Evolutionary conservation across 495 filamentous ascomycete genomes (phyloP).

Genomic region (Neurospora africana): DNA sequence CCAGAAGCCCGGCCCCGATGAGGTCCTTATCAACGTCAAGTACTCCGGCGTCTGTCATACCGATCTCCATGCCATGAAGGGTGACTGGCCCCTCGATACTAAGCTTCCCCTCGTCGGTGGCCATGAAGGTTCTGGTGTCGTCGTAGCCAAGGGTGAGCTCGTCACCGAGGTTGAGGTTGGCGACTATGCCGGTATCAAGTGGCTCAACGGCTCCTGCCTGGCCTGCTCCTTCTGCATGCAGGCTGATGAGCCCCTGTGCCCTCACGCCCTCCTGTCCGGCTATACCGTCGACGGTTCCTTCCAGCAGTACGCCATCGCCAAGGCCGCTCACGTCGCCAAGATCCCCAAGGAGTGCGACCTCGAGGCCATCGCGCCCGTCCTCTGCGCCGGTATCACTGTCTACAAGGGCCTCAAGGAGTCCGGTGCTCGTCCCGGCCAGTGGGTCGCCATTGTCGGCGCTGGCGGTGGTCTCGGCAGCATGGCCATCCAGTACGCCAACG

Average conservation of each 20-base stretch:
- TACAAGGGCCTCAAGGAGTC: slow-evolving; percentile 91
- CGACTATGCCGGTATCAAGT: slow-evolving; percentile 79
- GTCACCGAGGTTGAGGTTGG: slow-evolving; percentile 67
- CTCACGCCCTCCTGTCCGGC: slow-evolving; percentile 61
- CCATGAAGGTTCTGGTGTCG: slow-evolving; percentile 84
- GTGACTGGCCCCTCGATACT: slow-evolving; percentile 73
- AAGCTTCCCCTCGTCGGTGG: slow-evolving; percentile 85
- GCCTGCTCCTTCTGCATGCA: slow-evolving; percentile 70
- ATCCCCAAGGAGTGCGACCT: slow-evolving; percentile 66
- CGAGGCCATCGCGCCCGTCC: slow-evolving; percentile 68
- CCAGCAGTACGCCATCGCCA: slow-evolving; percentile 84
- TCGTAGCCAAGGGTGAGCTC: slow-evolving; percentile 66
- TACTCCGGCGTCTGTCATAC: slow-evolving; percentile 94
- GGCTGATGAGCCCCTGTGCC: slow-evolving; percentile 61
- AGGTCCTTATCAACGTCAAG: slow-evolving; percentile 85
- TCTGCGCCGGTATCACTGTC: slow-evolving; percentile 85
- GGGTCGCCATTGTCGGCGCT: slow-evolving; percentile 77
- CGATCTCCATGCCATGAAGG: slow-evolving; percentile 72
- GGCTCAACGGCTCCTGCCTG: slow-evolving; percentile 78
- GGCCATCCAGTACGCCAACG: slow-evolving; percentile 77
- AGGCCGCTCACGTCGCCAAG: slow-evolving; percentile 69
- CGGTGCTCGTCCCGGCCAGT: slow-evolving; percentile 59
- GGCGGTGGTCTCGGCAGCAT: slow-evolving; percentile 78
- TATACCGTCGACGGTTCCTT: slow-evolving; percentile 90
- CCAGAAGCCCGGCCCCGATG: slow-evolving; percentile 66